phyloP scores from a whole-genome alignment of 768 basidiomycete species.

The Cyathus striatus region DNA sequence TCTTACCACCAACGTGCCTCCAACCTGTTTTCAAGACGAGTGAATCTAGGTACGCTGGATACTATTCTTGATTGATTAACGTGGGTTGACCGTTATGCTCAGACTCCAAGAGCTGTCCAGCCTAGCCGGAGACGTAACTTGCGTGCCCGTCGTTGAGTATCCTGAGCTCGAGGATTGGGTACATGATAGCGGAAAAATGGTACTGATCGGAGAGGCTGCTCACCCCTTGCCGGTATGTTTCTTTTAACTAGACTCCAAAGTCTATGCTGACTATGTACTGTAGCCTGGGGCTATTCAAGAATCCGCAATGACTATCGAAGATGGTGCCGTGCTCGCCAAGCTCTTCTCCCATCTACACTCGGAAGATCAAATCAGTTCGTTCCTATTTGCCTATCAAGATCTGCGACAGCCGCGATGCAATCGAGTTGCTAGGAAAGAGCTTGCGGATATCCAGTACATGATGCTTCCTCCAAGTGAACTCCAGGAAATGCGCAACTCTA shows the following conservation, averaged over 20 bases:
- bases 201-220: constrained; percentile 51
- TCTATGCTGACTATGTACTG: neutral
- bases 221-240: constrained; percentile 49
- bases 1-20: constrained; percentile 24
- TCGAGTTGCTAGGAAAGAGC: constrained; percentile 35
- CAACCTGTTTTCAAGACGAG: constrained; percentile 18
- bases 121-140: constrained; percentile 24
- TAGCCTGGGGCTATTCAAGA: constrained; percentile 49
- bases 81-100: neutral
- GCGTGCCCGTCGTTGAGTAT: constrained; percentile 32
- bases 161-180: constrained; percentile 47
- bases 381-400: constrained; percentile 52
- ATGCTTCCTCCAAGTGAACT: constrained; percentile 36
- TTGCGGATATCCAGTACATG: constrained; percentile 38
- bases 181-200: constrained; percentile 34
- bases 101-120: constrained; percentile 34
- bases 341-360: constrained; percentile 51
- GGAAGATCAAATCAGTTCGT: constrained; percentile 42
- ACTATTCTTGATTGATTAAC: neutral
- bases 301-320: constrained; percentile 51
- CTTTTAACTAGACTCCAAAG: neutral
- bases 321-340: constrained; percentile 54
- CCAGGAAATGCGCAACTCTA: constrained; percentile 36
- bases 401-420: constrained; percentile 44
- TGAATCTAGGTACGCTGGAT: constrained; percentile 29